phyloP scores from a whole-genome alignment of 225 moss, liverwort and hornwort species.

The Physcomitrellopsis africana region DNA sequence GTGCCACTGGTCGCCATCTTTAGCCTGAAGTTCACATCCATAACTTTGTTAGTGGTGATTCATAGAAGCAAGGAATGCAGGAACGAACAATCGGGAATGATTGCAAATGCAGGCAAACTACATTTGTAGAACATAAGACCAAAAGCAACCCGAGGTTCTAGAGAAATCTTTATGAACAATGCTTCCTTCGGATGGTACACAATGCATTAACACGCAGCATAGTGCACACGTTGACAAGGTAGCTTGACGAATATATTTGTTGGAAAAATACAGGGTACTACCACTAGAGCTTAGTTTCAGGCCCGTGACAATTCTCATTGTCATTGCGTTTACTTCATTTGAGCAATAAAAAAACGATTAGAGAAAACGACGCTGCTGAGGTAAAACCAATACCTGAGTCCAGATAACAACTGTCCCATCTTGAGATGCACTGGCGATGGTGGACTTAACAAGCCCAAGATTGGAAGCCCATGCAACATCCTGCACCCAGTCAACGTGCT shows the following conservation, averaged over 20 bases:
- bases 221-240: no score
- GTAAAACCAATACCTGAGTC: constrained; percentile 43
- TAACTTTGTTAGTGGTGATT: neutral
- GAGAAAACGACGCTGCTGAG: neutral
- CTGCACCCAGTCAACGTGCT: constrained; percentile 66
- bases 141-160: no score
- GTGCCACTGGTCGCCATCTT: constrained; percentile 72
- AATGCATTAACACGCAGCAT: no score
- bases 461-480: constrained; percentile 78
- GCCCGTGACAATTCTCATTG: neutral
- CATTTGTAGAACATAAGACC: no score
- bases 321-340: neutral
- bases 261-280: neutral
- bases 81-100: neutral
- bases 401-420: constrained; percentile 70
- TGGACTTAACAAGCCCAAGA: constrained; percentile 66
- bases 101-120: neutral
- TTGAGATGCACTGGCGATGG: constrained; percentile 70
- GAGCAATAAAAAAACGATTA: neutral
- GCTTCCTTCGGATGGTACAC: no score
- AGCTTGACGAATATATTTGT: no score
- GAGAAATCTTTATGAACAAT: no score
- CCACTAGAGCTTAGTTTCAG: neutral
- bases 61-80: no score
- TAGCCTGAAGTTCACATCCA: constrained; percentile 21